Evolutionary conservation across 2,329 filamentous ascomycete genomes (phyloP).

Genomic region (Keithomyces neogunnii): DNA sequence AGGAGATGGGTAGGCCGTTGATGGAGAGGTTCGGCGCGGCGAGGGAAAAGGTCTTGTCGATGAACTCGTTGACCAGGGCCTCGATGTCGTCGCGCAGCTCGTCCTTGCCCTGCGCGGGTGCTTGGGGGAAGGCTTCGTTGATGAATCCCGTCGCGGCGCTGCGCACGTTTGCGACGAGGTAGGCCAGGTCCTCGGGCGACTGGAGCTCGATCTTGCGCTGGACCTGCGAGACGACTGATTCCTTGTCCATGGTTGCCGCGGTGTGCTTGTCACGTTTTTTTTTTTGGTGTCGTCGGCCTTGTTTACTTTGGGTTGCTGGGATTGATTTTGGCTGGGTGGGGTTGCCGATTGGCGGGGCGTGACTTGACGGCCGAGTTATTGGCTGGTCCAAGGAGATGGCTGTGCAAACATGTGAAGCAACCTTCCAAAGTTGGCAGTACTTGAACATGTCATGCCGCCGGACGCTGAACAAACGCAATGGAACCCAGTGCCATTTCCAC

Average conservation of each 20-base stretch:
- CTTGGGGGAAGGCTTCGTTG: conserved; percentile 57
- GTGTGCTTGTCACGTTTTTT: neutral
- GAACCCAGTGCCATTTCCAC: too few species aligned
- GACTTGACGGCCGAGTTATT: too few species aligned
- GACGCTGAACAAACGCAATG: too few species aligned
- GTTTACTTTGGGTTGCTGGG: neutral
- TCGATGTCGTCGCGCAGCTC: conserved; percentile 52
- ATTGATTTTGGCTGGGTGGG: neutral
- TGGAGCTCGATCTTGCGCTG: conserved; percentile 77
- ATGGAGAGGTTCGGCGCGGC: conserved; percentile 53
- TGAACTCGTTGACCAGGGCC: conserved; percentile 54
- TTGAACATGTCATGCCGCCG: too few species aligned
- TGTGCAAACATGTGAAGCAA: too few species aligned
- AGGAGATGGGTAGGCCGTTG: conserved; percentile 47
- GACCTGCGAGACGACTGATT: conserved; percentile 26
- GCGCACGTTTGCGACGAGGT: conserved; percentile 61
- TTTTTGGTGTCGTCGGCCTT: neutral
- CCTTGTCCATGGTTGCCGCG: conserved; percentile 22
- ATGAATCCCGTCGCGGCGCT: conserved; percentile 60
- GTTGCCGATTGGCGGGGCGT: too few species aligned
- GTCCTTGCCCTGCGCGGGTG: conserved; percentile 44
- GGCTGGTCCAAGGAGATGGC: too few species aligned
- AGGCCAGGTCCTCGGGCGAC: conserved; percentile 62
- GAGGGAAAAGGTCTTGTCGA: conserved; percentile 49
- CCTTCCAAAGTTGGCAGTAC: too few species aligned